Conservation (phyloP, 805 yeast species). For the Wickerhamia fluorescens region DNA sequence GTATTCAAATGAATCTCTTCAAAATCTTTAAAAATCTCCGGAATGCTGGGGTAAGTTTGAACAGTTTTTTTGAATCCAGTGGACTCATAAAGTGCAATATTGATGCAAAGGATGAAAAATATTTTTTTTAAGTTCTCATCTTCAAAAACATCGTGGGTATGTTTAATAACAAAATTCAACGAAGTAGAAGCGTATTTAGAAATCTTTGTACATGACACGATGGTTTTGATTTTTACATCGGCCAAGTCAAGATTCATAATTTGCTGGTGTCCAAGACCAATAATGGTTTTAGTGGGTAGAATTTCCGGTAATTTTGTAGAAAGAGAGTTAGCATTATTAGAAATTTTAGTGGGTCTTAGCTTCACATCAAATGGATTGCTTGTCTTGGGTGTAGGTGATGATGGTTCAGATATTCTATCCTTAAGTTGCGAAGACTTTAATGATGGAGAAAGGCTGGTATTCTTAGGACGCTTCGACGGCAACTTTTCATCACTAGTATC, state of each 20-base stretch:
- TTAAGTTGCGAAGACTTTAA: too few species aligned
- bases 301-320: constrained; percentile 25
- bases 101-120: constrained; percentile 25
- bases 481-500: too few species aligned
- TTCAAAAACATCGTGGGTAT: constrained; percentile 18
- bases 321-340: constrained; percentile 15
- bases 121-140: constrained; percentile 12
- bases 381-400: constrained; percentile 2
- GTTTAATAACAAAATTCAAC: constrained; percentile 17
- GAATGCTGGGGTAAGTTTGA: constrained; percentile 17
- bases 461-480: too few species aligned
- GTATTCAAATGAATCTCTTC: constrained; percentile 25
- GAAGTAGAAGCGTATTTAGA: constrained; percentile 23
- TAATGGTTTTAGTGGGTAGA: constrained; percentile 27
- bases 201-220: constrained; percentile 22
- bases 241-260: constrained; percentile 21
- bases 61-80: constrained; percentile 24
- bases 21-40: constrained; percentile 22
- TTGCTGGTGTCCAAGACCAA: constrained; percentile 30
- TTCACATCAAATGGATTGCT: constrained; percentile 17
- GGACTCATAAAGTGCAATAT: constrained; percentile 30
- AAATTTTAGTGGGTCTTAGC: constrained; percentile 17
- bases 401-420: constrained; percentile 3
- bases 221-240: constrained; percentile 34
- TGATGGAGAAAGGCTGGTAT: too few species aligned